These are phyloP conservation scores for Glutinoglossum americanum DNA, from an alignment of 495 filamentous ascomycete genomes.

Conservation along the genomic window DNA sequence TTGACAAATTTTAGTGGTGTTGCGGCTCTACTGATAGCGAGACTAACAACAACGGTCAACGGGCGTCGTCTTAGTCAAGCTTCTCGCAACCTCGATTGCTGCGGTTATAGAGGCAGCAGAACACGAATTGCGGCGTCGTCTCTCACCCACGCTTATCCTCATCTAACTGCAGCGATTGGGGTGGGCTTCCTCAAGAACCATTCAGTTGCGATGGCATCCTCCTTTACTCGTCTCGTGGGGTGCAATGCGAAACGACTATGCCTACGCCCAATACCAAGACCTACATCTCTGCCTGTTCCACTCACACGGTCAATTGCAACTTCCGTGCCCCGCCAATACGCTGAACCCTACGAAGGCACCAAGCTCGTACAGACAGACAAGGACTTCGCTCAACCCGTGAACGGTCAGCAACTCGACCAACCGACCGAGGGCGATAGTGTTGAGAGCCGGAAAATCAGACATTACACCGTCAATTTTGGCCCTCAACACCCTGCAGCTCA, in stretches of 20 bases:
- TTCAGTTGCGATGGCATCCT: conserved; percentile 31
- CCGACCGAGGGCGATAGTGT: conserved; percentile 29
- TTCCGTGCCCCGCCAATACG: conserved; percentile 35
- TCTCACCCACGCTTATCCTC: not conserved
- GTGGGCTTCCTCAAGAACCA: conserved; percentile 1
- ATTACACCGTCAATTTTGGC: conserved; percentile 99
- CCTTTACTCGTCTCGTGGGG: conserved; percentile 40
- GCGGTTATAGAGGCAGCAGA: not conserved
- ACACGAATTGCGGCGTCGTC: not conserved
- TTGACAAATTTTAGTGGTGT: no score
- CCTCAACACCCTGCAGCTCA: conserved; percentile 98
- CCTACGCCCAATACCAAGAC: conserved; percentile 14
- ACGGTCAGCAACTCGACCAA: conserved; percentile 22
- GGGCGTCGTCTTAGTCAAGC: not conserved
- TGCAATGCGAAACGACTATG: conserved; percentile 43
- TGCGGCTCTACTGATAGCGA: not conserved
- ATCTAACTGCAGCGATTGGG: conserved; percentile 1
- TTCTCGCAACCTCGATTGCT: not conserved
- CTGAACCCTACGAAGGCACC: conserved; percentile 37
- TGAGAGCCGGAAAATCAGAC: conserved; percentile 69
- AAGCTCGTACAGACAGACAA: conserved; percentile 36
- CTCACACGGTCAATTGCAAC: conserved; percentile 42
- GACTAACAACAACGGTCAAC: not conserved
- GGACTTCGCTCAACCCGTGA: conserved; percentile 28
- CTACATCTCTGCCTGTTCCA: not conserved